Evolutionary conservation across 2,329 filamentous ascomycete species (phyloP).

Genomic region (Monilinia fructicola): DNA sequence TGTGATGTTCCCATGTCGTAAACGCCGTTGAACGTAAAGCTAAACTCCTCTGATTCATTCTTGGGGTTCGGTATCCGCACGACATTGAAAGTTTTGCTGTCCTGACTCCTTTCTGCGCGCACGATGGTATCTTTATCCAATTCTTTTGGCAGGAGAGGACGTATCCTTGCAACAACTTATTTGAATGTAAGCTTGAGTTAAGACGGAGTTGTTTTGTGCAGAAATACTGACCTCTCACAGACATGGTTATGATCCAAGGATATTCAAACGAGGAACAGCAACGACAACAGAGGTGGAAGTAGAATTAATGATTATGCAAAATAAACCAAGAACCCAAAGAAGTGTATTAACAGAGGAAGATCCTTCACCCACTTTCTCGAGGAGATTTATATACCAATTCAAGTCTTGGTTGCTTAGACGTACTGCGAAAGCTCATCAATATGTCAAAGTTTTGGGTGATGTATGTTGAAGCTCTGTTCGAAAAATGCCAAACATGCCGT

Average conservation of each 20-base stretch:
- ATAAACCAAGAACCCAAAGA: conserved; percentile 1
- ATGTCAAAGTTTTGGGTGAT: conserved; percentile 16
- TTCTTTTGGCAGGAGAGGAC: conserved; percentile 83
- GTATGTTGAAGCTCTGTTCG: conserved; percentile 15
- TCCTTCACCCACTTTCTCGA: not conserved
- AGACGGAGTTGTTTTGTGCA: not conserved
- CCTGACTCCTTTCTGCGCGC: conserved; percentile 60
- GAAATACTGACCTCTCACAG: conserved; percentile 34
- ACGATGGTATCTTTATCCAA: conserved; percentile 86
- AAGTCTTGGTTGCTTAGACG: conserved; percentile 4
- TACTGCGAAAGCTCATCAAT: not conserved
- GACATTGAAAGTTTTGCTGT: conserved; percentile 62
- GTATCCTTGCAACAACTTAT: conserved; percentile 85
- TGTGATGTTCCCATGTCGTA: conserved; percentile 80
- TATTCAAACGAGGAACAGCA: conserved; percentile 11
- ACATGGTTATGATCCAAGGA: conserved; percentile 29
- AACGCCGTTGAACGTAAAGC: conserved; percentile 91
- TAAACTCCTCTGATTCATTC: conserved; percentile 87
- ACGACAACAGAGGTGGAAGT: not conserved
- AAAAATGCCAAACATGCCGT: conserved; percentile 8
- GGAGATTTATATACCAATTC: conserved; percentile 4
- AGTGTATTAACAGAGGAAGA: conserved; percentile 1
- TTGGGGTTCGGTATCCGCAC: conserved; percentile 92
- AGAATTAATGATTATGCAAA: conserved; percentile 11
- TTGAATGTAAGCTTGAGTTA: conserved; percentile 52